These are phyloP conservation scores for Neofusicoccum kwambonambiense DNA, from an alignment of 2,329 filamentous ascomycete species.

Conservation along the genomic window DNA sequence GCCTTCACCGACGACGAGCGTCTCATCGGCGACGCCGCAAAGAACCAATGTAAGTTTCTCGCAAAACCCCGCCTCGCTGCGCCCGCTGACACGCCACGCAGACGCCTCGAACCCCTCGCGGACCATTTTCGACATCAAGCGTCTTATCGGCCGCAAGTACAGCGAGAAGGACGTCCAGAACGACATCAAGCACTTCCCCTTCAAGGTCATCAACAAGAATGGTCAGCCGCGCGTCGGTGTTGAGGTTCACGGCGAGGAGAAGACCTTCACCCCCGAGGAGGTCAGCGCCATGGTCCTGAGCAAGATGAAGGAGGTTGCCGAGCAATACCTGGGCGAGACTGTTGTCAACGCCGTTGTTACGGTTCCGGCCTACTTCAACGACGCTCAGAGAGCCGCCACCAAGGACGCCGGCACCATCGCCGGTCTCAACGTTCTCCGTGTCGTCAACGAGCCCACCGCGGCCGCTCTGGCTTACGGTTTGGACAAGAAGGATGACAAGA, in stretches of 20 bases:
- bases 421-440: slow-evolving; percentile 90
- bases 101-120: slow-evolving; percentile 49
- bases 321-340: slow-evolving; percentile 77
- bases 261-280: slow-evolving; percentile 78
- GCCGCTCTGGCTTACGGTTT: slow-evolving; percentile 93
- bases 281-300: slow-evolving; percentile 72
- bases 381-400: slow-evolving; percentile 94
- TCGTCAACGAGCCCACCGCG: slow-evolving; percentile 95
- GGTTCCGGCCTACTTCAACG: slow-evolving; percentile 97
- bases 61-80: too few species aligned
- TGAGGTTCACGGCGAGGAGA: slow-evolving; percentile 62
- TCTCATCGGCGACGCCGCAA: slow-evolving; percentile 84
- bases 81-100: background rate
- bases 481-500: slow-evolving; percentile 38
- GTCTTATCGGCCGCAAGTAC: slow-evolving; percentile 53
- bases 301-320: slow-evolving; percentile 83
- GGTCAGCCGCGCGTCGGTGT: slow-evolving; percentile 86
- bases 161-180: slow-evolving; percentile 71
- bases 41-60: slow-evolving; percentile 37
- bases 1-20: slow-evolving; percentile 97
- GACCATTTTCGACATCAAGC: slow-evolving; percentile 52
- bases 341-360: slow-evolving; percentile 88
- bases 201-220: slow-evolving; percentile 85
- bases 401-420: slow-evolving; percentile 93
- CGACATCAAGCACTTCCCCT: slow-evolving; percentile 98